Conservation (phyloP, 805 yeast species). For the Candida broadrunensis region DNA sequence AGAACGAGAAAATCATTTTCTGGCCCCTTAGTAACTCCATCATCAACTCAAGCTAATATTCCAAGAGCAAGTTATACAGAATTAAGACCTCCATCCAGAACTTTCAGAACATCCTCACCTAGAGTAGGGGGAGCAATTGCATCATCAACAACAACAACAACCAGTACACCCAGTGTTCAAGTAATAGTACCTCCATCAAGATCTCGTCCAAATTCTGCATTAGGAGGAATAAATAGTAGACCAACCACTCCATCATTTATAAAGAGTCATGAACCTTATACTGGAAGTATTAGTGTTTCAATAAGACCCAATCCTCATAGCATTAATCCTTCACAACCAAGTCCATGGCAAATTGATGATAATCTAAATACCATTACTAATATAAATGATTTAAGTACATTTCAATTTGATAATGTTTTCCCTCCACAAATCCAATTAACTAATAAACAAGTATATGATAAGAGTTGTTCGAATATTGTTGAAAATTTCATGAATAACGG, state of each 20-base stretch:
- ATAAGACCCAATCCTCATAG: constrained; percentile 71
- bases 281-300: constrained; percentile 73
- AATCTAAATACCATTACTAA: constrained; percentile 38
- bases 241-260: constrained; percentile 36
- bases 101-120: constrained; percentile 30
- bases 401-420: constrained; percentile 78
- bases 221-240: constrained; percentile 25
- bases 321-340: constrained; percentile 26
- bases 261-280: constrained; percentile 42
- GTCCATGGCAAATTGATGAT: constrained; percentile 47
- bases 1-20: constrained; percentile 23
- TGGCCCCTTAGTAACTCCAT: constrained; percentile 10
- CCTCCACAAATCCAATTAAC: constrained; percentile 40
- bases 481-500: constrained; percentile 60
- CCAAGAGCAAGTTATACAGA: constrained; percentile 12
- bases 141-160: neutral
- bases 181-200: constrained; percentile 6
- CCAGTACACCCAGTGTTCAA: constrained; percentile 1
- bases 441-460: constrained; percentile 61
- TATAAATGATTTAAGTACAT: constrained; percentile 55
- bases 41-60: constrained; percentile 7
- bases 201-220: constrained; percentile 34
- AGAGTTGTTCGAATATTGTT: constrained; percentile 53
- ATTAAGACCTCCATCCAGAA: constrained; percentile 20
- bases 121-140: constrained; percentile 9